Conservation (phyloP, 2,329 filamentous ascomycete genomes). For the Aspergillus melleus region DNA sequence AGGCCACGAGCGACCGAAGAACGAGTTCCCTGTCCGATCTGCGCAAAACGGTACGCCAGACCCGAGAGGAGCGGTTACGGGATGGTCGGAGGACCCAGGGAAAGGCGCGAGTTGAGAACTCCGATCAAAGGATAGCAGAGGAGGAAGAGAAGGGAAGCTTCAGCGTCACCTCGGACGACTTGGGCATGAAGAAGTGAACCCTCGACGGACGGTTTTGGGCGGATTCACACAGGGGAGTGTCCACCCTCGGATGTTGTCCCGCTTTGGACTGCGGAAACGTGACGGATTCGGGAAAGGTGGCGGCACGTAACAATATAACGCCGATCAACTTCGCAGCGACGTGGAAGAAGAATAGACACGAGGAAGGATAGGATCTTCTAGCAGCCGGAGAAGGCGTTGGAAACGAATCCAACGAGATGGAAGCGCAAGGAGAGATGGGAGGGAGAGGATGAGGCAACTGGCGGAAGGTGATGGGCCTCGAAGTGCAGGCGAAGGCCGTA, state of each 20-base stretch:
- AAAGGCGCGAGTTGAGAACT: slow-evolving; percentile 49
- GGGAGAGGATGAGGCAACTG: slow-evolving; percentile 2
- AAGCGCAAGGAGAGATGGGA: neutral
- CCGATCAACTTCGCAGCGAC: slow-evolving; percentile 6
- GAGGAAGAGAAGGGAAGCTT: slow-evolving; percentile 47
- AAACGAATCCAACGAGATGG: neutral
- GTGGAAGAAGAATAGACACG: neutral
- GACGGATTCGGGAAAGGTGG: slow-evolving; percentile 32
- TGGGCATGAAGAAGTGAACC: slow-evolving; percentile 50
- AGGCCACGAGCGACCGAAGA: slow-evolving; percentile 47
- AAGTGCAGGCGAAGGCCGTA: neutral
- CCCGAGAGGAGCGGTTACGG: slow-evolving; percentile 50
- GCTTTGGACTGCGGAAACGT: slow-evolving; percentile 32
- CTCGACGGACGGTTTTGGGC: slow-evolving; percentile 33
- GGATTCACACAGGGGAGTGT: slow-evolving; percentile 29
- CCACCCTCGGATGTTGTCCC: slow-evolving; percentile 40
- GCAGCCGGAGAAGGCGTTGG: neutral
- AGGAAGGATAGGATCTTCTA: no score
- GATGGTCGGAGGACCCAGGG: slow-evolving; percentile 49
- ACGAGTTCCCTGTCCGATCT: slow-evolving; percentile 44
- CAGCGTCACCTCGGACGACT: slow-evolving; percentile 45
- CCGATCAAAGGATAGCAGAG: slow-evolving; percentile 52
- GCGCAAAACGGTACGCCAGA: slow-evolving; percentile 44
- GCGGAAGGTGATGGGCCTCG: neutral
- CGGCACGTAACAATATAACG: slow-evolving; percentile 22